Evolutionary conservation across 2,329 filamentous ascomycete species (phyloP).

Genomic region (Aspergillus puulaauensis): DNA sequence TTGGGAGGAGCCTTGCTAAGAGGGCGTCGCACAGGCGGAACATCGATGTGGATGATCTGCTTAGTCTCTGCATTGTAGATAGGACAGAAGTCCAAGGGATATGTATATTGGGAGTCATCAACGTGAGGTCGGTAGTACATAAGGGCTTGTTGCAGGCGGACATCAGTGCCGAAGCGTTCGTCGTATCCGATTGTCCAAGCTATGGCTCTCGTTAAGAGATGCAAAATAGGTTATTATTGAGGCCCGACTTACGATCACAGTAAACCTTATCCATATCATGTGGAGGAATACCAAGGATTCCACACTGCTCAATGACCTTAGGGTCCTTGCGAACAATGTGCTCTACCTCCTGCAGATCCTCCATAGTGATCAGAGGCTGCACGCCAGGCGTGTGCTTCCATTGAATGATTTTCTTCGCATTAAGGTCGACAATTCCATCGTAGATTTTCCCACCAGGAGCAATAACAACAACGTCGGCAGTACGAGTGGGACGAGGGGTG

Average conservation of each 20-base stretch:
- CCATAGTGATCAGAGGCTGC: constrained; percentile 89
- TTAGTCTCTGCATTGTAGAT: constrained; percentile 82
- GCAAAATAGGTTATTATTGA: not conserved
- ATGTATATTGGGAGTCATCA: constrained; percentile 88
- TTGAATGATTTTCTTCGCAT: constrained; percentile 62
- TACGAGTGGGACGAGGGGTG: constrained; percentile 63
- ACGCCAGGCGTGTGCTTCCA: constrained; percentile 76
- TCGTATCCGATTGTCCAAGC: constrained; percentile 95
- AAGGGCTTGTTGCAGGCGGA: constrained; percentile 84
- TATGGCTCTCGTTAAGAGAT: constrained; percentile 28
- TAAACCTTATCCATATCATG: constrained; percentile 94
- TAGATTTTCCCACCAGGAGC: constrained; percentile 75
- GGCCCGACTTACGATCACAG: constrained; percentile 67
- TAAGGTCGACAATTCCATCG: constrained; percentile 77
- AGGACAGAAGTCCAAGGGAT: constrained; percentile 89
- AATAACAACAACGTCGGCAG: constrained; percentile 83
- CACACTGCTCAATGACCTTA: constrained; percentile 87
- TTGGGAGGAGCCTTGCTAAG: constrained; percentile 69
- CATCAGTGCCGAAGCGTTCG: constrained; percentile 75
- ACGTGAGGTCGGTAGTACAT: constrained; percentile 91
- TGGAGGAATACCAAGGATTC: constrained; percentile 73
- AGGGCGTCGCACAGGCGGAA: constrained; percentile 74
- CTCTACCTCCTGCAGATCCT: constrained; percentile 82
- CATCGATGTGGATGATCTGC: constrained; percentile 77
- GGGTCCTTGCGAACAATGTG: constrained; percentile 72